These are phyloP conservation scores for Spergularia bocconei DNA, from an alignment of 148 eudicot species.

Conservation along the genomic window DNA sequence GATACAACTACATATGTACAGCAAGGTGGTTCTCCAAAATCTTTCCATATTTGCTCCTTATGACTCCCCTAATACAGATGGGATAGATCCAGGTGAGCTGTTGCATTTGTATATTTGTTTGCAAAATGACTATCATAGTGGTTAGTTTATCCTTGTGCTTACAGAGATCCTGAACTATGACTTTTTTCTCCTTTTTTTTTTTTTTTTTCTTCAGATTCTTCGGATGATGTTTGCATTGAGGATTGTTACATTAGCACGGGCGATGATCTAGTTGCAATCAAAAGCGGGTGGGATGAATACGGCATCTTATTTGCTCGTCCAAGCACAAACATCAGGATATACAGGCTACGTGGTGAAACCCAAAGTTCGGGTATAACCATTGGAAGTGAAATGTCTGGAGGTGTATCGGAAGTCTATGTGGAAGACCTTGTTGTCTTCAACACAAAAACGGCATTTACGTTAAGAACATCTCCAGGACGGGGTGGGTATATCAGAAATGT, in stretches of 20 bases:
- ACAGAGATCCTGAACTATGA: too few relatives aligned
- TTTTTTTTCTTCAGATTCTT: conserved; percentile 20
- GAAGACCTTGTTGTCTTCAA: conserved; percentile 35
- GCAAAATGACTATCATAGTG: too few relatives aligned
- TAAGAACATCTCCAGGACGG: conserved; percentile 40
- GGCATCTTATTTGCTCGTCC: conserved; percentile 29
- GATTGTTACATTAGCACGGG: conserved; percentile 31
- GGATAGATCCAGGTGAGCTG: too few relatives aligned
- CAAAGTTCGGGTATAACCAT: conserved; percentile 39
- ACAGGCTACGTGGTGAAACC: conserved; percentile 25
- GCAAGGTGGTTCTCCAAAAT: too few relatives aligned
- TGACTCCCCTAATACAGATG: too few relatives aligned
- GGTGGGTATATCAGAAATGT: conserved; percentile 40
- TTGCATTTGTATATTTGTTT: too few relatives aligned
- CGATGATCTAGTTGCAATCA: conserved; percentile 32
- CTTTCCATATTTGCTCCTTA: too few relatives aligned
- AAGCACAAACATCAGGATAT: conserved; percentile 25
- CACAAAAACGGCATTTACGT: conserved; percentile 31
- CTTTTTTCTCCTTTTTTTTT: too few relatives aligned
- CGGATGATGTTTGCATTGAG: conserved; percentile 29
- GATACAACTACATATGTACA: too few relatives aligned
- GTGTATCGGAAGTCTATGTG: conserved; percentile 36
- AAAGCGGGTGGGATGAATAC: conserved; percentile 38
- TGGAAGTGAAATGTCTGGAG: conserved; percentile 55
- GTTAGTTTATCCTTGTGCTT: too few relatives aligned